Base-by-base conservation (phyloP, 225 moss, liverwort and hornwort species). In the Lunularia cruciata region DNA sequence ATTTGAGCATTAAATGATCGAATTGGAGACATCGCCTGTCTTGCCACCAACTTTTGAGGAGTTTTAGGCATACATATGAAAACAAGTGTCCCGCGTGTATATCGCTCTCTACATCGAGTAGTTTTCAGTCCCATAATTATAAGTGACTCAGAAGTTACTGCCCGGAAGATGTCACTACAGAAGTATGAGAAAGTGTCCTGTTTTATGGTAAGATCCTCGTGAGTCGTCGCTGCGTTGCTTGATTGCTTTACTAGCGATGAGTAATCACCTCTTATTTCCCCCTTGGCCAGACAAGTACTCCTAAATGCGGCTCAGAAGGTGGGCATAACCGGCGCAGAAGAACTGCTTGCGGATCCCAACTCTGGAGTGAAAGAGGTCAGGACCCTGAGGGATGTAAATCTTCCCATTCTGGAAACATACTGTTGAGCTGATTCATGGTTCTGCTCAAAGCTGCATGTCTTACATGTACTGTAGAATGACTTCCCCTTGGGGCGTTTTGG, bases 241-340 rank as follows among this genome's bases (percentile, higher is more conserved):
- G 45, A 6, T 14, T n/a, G 19, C 18, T n/a, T n/a, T 42, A 11
- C 16, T 43, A 43, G 43, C 43, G 27, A 13, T 3, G 10, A 32
- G 16, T 57, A 32, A 32, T 16, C 4, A 16, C 56, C 13, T 30
- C 1, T 30, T 30, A 0, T 15, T 32, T 6, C 28, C 30, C 15
- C 8, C 0, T 57, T 31, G 10, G 60, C 38, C 74, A 82, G 82
- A 60, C 47, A 84, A 45, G 87, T 93, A 13, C 60, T 93, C 56
- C 30, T 89, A 2, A 81, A 76, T 59, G 90, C 93, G 8, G 93
- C 90, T 14, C 76, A 87, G 67, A 93, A 88, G 82, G 88, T 67
- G 8, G 93, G 90, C 3, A 60, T 93, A 3, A 77, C 77, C 20
- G 90, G 88, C 6, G 81, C 83, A 0, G 69, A 76, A n/a, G 75